Evolutionary conservation across 1,284 basidiomycete species (phyloP).

Genomic region (Tilletia indica): DNA sequence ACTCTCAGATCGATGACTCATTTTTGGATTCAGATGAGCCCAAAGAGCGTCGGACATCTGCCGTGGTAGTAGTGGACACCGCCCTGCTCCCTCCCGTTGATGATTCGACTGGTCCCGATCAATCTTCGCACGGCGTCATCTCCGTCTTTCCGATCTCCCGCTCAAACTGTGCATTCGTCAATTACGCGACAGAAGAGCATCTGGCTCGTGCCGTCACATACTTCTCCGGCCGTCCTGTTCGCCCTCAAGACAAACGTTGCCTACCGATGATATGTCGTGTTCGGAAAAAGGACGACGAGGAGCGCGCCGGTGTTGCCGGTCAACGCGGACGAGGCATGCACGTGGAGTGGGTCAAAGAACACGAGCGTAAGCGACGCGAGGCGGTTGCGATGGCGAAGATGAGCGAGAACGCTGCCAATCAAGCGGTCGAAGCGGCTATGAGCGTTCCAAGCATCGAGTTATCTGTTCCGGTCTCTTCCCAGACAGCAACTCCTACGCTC

Average conservation of each 20-base stretch:
- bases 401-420: conserved; percentile 17
- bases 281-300: conserved; percentile 77
- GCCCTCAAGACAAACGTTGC: conserved; percentile 70
- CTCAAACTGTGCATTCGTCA: conserved; percentile 90
- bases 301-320: conserved; percentile 83
- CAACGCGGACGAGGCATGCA: conserved; percentile 86
- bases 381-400: conserved; percentile 17
- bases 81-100: too few relatives aligned
- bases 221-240: conserved; percentile 71
- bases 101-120: background rate
- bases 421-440: background rate
- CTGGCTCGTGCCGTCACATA: conserved; percentile 69
- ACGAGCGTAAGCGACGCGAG: conserved; percentile 46
- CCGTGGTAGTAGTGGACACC: too few relatives aligned
- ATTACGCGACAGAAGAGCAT: conserved; percentile 69
- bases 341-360: conserved; percentile 68
- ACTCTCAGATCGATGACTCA: background rate
- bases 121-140: conserved; percentile 57
- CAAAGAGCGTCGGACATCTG: too few relatives aligned
- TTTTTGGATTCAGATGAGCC: background rate
- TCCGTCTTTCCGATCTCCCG: conserved; percentile 89
- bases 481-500: background rate
- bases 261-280: conserved; percentile 81
- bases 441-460: background rate
- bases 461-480: conserved; percentile 6